Evolutionary conservation across 2,329 filamentous ascomycete species (phyloP).

Genomic region (Aspergillus brunneoviolaceus): DNA sequence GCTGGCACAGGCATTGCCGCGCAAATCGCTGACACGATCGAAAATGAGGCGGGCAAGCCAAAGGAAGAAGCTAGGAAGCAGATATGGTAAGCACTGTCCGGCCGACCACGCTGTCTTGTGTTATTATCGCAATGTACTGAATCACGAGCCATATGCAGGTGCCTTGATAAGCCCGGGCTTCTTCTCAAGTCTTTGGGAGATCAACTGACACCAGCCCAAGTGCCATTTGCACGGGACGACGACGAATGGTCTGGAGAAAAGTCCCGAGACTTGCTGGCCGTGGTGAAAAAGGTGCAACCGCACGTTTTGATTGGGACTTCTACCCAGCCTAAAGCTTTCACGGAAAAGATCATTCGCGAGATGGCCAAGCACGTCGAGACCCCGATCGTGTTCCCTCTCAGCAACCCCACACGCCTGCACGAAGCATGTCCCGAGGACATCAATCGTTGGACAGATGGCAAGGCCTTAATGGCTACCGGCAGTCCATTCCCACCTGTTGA

Average conservation of each 20-base stretch:
- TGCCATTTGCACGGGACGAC: constrained; percentile 63
- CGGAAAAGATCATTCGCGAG: constrained; percentile 67
- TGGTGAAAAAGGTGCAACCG: constrained; percentile 70
- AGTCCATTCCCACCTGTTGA: constrained; percentile 76
- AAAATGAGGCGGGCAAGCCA: constrained; percentile 60
- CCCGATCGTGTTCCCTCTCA: constrained; percentile 78
- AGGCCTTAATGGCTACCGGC: constrained; percentile 77
- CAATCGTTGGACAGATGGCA: constrained; percentile 73
- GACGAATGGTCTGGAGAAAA: constrained; percentile 61
- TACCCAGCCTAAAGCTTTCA: constrained; percentile 74
- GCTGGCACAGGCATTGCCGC: constrained; percentile 85
- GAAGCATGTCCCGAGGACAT: constrained; percentile 78
- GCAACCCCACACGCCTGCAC: constrained; percentile 80
- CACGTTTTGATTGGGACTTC: constrained; percentile 84
- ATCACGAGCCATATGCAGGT: constrained; percentile 48
- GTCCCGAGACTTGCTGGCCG: constrained; percentile 60
- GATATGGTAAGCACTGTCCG: not conserved
- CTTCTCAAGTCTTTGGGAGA: constrained; percentile 64
- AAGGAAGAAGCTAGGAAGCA: constrained; percentile 1
- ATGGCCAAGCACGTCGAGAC: constrained; percentile 72
- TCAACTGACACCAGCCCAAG: constrained; percentile 65
- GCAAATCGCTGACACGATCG: constrained; percentile 77
- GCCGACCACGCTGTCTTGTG: not conserved
- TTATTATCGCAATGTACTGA: not conserved
- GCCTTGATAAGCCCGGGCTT: constrained; percentile 78